Percentiles rank a stretch among this genome's conserved stretches.
phyloP scores from a whole-genome alignment of 768 basidiomycete genomes.

The Galerina sulciceps region DNA sequence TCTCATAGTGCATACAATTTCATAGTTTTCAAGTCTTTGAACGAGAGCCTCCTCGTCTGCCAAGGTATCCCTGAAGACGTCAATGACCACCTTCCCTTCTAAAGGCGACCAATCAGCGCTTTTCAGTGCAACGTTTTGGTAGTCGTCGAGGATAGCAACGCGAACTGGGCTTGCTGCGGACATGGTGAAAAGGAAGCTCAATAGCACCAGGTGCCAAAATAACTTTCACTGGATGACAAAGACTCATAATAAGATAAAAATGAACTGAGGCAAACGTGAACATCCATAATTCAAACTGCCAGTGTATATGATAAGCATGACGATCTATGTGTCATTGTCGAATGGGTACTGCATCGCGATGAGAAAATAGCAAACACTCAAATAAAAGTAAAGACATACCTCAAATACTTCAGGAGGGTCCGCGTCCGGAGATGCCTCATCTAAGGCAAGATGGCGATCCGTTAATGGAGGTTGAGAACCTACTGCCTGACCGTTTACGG shows the following conservation, averaged over 20 bases:
- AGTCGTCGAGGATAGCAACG: conserved; percentile 66
- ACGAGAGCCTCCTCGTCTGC: conserved; percentile 54
- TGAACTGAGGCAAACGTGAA: conserved; percentile 18
- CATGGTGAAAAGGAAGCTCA: conserved; percentile 14
- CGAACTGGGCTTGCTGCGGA: conserved; percentile 25
- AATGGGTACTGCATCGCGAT: conserved; percentile 68
- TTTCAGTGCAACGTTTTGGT: conserved; percentile 54
- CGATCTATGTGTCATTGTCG: conserved; percentile 60
- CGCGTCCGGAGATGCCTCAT: conserved; percentile 73
- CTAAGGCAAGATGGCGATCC: conserved; percentile 68
- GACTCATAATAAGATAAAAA: conserved; percentile 12
- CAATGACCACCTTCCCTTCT: conserved; percentile 37
- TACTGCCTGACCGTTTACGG: conserved; percentile 35
- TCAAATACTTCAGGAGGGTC: conserved; percentile 83
- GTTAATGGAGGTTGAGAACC: conserved; percentile 35
- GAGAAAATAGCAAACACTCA: conserved; percentile 18
- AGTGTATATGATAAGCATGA: conserved; percentile 22
- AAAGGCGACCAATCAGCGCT: conserved; percentile 59
- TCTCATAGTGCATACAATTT: conserved; percentile 68
- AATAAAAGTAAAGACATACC: conserved; percentile 49
- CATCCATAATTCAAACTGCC: conserved; percentile 13
- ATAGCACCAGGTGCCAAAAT: conserved; percentile 8
- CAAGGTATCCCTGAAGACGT: conserved; percentile 56
- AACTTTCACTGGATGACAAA: conserved; percentile 20
- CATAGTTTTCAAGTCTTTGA: conserved; percentile 51